These are phyloP conservation scores for Gossypium stocksii DNA, from an alignment of 345 rosid species.

Conservation along the genomic window DNA sequence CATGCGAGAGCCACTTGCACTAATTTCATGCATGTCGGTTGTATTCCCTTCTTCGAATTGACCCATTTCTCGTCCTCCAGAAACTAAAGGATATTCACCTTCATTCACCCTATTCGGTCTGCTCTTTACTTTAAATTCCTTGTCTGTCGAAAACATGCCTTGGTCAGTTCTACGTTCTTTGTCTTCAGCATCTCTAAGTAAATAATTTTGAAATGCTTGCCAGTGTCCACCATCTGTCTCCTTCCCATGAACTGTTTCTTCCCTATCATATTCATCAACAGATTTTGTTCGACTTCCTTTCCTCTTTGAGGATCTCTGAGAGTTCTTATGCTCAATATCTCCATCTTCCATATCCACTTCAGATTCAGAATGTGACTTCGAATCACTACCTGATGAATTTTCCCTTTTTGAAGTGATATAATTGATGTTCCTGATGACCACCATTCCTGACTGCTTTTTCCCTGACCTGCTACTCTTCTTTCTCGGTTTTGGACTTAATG, in stretches of 20 bases:
- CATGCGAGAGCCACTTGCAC: conserved; percentile 43
- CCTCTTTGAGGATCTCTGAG: conserved; percentile 35
- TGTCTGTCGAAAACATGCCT: conserved; percentile 56
- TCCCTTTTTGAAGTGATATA: conserved; percentile 68
- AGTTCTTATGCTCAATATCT: conserved; percentile 28
- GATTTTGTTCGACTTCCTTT: conserved; percentile 27
- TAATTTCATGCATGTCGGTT: conserved; percentile 37
- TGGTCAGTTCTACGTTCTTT: conserved; percentile 43
- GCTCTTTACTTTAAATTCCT: conserved; percentile 47
- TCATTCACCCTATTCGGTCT: conserved; percentile 36
- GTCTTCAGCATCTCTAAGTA: conserved; percentile 72
- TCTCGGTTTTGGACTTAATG: conserved; percentile 21
- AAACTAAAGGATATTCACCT: conserved; percentile 56
- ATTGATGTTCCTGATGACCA: conserved; percentile 82
- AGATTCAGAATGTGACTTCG: conserved; percentile 46
- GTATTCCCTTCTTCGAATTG: conserved; percentile 41
- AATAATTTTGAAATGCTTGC: conserved; percentile 81
- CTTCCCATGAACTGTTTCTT: conserved; percentile 34
- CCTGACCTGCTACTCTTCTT: conserved; percentile 43
- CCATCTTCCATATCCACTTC: conserved; percentile 45
- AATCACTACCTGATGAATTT: conserved; percentile 55
- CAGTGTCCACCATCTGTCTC: conserved; percentile 70
- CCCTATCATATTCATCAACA: conserved; percentile 29
- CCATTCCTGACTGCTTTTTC: conserved; percentile 63
- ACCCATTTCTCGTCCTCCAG: conserved; percentile 40